Percentiles rank a stretch among this genome's conserved stretches.
These are phyloP conservation scores for Pseudogymnoascus sp. DNA, from an alignment of 2,329 filamentous ascomycete genomes.

Conservation along the genomic window DNA sequence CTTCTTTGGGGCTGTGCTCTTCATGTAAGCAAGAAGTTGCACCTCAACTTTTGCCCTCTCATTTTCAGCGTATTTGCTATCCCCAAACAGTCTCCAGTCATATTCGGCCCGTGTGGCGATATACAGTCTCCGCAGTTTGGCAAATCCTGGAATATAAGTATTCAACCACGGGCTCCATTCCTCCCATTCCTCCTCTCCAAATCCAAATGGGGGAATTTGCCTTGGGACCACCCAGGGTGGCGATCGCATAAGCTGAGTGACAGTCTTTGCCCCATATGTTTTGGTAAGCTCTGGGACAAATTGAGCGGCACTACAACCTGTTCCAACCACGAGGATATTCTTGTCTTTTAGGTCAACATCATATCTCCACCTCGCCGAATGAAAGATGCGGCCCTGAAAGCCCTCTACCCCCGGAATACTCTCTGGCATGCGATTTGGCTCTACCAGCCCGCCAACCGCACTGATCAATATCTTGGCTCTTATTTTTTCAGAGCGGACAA, in stretches of 20 bases:
- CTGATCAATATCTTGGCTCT: constrained; percentile 46
- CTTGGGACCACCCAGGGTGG: constrained; percentile 47
- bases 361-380: constrained; percentile 49
- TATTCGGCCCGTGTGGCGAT: constrained; percentile 35
- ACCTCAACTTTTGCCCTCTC: constrained; percentile 35
- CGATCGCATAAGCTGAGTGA: constrained; percentile 51
- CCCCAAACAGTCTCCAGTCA: constrained; percentile 40
- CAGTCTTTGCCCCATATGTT: constrained; percentile 37
- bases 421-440: constrained; percentile 42
- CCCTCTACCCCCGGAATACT: constrained; percentile 42
- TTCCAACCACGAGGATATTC: constrained; percentile 48
- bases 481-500: constrained; percentile 41
- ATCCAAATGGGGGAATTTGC: constrained; percentile 26
- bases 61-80: constrained; percentile 30
- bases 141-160: constrained; percentile 39
- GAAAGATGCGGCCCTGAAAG: constrained; percentile 47
- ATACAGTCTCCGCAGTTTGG: constrained; percentile 31
- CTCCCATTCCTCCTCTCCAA: constrained; percentile 33
- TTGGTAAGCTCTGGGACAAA: constrained; percentile 43
- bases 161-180: constrained; percentile 38
- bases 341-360: constrained; percentile 43
- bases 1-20: constrained; percentile 40
- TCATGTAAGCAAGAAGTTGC: constrained; percentile 36
- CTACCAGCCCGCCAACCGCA: constrained; percentile 46
- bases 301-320: constrained; percentile 49